Conservation (phyloP, 2,329 filamentous ascomycete genomes). For the Rhinocladiella mackenziei region DNA sequence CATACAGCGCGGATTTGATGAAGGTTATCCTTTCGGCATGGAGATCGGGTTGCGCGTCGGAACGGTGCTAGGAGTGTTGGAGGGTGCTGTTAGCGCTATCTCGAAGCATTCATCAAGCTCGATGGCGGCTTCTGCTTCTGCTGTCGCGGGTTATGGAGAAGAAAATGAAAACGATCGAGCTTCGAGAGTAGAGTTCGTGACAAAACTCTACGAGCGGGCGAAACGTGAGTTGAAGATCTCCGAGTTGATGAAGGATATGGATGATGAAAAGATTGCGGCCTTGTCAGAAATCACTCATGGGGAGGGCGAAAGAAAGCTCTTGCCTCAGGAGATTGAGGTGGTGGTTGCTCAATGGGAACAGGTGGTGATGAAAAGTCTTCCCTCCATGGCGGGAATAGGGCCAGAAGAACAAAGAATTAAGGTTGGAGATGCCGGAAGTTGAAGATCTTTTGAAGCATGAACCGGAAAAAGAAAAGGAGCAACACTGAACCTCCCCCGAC, state of each 20-base stretch:
- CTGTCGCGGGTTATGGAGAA: background rate
- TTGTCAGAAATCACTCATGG: background rate
- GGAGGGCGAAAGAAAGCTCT: background rate
- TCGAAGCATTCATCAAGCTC: no score
- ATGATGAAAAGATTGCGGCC: conserved; percentile 22
- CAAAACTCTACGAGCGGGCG: conserved; percentile 16
- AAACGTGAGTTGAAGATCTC: conserved; percentile 21
- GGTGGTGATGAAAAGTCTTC: conserved; percentile 11
- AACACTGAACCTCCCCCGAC: background rate
- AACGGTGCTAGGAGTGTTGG: conserved; percentile 69
- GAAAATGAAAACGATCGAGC: background rate
- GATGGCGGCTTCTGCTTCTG: conserved; percentile 48
- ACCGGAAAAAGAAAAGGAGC: background rate
- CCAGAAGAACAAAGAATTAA: background rate
- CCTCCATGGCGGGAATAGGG: background rate
- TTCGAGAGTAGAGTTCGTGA: conserved; percentile 2
- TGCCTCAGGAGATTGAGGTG: conserved; percentile 17
- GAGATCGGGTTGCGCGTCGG: conserved; percentile 72
- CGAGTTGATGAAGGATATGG: conserved; percentile 22
- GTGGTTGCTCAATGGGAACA: conserved; percentile 21
- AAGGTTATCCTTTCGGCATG: conserved; percentile 80
- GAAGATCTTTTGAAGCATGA: no score
- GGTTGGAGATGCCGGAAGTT: no score
- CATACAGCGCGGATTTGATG: conserved; percentile 86
- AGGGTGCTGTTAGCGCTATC: no score